These are phyloP conservation scores for Sporothrix inflata DNA, from an alignment of 2,329 filamentous ascomycete genomes.

Conservation along the genomic window DNA sequence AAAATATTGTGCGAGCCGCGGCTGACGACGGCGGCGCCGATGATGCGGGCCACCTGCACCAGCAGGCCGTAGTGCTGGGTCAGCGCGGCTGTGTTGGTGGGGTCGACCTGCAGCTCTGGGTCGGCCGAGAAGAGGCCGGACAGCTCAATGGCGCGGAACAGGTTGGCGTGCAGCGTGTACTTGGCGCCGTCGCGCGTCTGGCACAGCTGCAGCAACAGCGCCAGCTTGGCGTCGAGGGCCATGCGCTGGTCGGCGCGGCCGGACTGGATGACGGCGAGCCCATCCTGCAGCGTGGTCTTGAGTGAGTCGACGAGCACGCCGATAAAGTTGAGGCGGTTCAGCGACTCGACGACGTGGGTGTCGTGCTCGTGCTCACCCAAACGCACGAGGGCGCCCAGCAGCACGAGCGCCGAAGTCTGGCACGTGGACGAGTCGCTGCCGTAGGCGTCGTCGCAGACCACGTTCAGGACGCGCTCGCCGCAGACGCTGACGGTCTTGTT, in stretches of 20 bases:
- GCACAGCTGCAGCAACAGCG: conserved; percentile 80
- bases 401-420: conserved; percentile 80
- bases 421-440: conserved; percentile 76
- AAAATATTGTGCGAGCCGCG: conserved; percentile 81
- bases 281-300: conserved; percentile 73
- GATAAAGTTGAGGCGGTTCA: conserved; percentile 88
- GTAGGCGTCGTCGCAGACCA: conserved; percentile 91
- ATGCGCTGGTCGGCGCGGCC: conserved; percentile 51
- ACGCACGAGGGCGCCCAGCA: conserved; percentile 78
- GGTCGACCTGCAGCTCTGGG: conserved; percentile 82
- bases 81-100: conserved; percentile 51
- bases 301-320: conserved; percentile 88
- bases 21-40: conserved; percentile 79
- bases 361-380: conserved; percentile 74
- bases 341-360: conserved; percentile 73
- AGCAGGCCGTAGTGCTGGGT: conserved; percentile 84
- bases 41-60: conserved; percentile 76
- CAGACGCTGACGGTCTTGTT: conserved; percentile 70
- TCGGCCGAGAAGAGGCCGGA: conserved; percentile 88
- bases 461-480: conserved; percentile 80
- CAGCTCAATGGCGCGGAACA: conserved; percentile 79
- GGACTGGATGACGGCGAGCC: conserved; percentile 52
- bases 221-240: conserved; percentile 71
- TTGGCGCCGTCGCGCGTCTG: conserved; percentile 84
- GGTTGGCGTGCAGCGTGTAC: conserved; percentile 83